Evolutionary conservation across 768 basidiomycete genomes (phyloP), one percentile per base, ranked within the genome.

Genomic region (Amanita rubescens): DNA sequence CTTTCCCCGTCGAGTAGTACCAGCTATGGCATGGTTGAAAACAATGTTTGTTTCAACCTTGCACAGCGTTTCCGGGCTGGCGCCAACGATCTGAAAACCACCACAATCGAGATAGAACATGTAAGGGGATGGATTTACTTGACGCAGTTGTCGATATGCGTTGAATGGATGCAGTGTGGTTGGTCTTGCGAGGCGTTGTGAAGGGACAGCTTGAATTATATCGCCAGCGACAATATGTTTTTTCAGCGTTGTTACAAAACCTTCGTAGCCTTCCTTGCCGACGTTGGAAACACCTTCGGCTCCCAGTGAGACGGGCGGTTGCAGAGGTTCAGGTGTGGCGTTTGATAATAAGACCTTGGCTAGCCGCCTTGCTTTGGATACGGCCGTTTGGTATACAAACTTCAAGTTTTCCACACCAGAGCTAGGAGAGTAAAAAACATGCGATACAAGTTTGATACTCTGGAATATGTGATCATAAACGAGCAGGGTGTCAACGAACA

Each of bases 151-250:
- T 47, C 96, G 78, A 65, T 98, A 99, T 6, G 87, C 93, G 71
- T 98, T 99, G 77, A 99, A 99, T 1, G 96, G 95, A 66, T 98
- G 93, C 17, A 99, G 73, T 17, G 78, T 67, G 0, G 96, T 98
- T 33, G 88, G 87, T 32, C 92, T 81, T 12, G 90, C 74, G 27
- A 98, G 74, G 25, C 94, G 78, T 67, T 98, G 96, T 9, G 92
- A 94, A 7, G 96, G 96, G 6, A 99, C 96, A 2, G 96, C 96
- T 69, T 99, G 96, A 59, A 99, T 98, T 63, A 99, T 97, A 70
- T 99, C 94, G 25, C 96, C 96, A 15, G 86, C 88, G 53, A 98
- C 76, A 52, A 99, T 96, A 65, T 92, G 94, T 63, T 95, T 78
- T 74, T 97, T 98, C 53, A 99, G 74, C 52, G 77, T 82, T 42